Percentiles rank a stretch among this genome's conserved stretches.
phyloP scores from a whole-genome alignment of 768 basidiomycete genomes.

The Hypholoma sublateritium region DNA sequence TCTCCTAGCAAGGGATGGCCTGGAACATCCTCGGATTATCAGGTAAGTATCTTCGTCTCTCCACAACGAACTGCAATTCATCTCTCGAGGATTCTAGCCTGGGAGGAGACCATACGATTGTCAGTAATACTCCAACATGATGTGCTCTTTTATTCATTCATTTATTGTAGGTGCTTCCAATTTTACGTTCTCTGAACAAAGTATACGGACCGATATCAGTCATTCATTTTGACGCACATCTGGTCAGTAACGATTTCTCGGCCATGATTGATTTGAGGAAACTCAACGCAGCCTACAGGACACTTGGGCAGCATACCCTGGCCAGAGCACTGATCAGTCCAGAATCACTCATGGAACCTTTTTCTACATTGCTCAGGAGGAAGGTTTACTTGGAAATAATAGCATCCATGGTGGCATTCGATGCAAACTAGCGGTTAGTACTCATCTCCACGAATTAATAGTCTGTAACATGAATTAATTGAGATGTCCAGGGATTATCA shows the following conservation, averaged over 20 bases:
- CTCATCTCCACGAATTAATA: slow-evolving; percentile 23
- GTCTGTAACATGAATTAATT: not conserved
- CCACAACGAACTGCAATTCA: not conserved
- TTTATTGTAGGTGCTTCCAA: slow-evolving; percentile 66
- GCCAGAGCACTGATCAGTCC: slow-evolving; percentile 59
- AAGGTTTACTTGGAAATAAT: slow-evolving; percentile 72
- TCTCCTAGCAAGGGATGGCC: slow-evolving; percentile 53
- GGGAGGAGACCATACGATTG: slow-evolving; percentile 90
- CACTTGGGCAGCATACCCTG: slow-evolving; percentile 62
- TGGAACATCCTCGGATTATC: slow-evolving; percentile 73
- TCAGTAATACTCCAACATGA: slow-evolving; percentile 32
- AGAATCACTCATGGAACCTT: slow-evolving; percentile 84
- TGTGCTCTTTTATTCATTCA: slow-evolving; percentile 41
- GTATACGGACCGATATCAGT: slow-evolving; percentile 82
- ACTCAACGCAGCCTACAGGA: slow-evolving; percentile 34
- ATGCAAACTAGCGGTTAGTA: slow-evolving; percentile 57
- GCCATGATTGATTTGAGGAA: slow-evolving; percentile 16
- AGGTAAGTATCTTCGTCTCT: slow-evolving; percentile 34
- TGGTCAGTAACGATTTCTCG: slow-evolving; percentile 36
- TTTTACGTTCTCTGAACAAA: slow-evolving; percentile 75
- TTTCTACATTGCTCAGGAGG: slow-evolving; percentile 77
- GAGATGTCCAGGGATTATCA: slow-evolving; percentile 43
- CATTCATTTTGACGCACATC: slow-evolving; percentile 78
- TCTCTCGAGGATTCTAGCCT: slow-evolving; percentile 42
- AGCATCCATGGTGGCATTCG: slow-evolving; percentile 88